Base-by-base conservation (phyloP, 1,139 yeast genomes). In the Diutina catenulata region DNA sequence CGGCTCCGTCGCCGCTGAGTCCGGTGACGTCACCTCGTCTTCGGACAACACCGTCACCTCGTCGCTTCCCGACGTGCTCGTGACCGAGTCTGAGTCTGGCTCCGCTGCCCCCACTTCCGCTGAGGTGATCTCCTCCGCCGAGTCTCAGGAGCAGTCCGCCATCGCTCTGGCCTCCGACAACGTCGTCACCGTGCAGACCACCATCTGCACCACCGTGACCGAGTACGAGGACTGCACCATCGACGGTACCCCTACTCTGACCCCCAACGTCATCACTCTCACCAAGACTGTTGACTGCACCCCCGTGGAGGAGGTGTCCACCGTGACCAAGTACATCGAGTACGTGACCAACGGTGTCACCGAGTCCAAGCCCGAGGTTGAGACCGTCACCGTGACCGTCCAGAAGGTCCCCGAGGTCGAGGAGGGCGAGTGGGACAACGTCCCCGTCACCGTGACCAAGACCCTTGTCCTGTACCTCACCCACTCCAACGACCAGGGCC, bases 251-350 rank as follows among this genome's bases (percentile, higher is more conserved):
- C n/a, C 18, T n/a, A 31, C 35, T 6, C 21, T 21, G 16, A 31
- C 35, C 16, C 35, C 35, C n/a, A 25, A 21, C 13, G 26, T 31
- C 19, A n/a, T 19, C 35, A 31, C 35, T 11, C 21, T 31, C 18
- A 31, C 35, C 35, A 31, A 31, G 35, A 31, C 35, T n/a, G 26
- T 31, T 9, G 35, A 31, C 18, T 21, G 23, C n/a, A 19, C 20
- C 9, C n/a, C 14, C 5, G 35, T 21, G 16, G 11, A 24, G 3
- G 15, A 13, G 13, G 35, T 31, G 14, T 13, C 9, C 8, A 16
- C 14, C 15, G 15, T 1, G 8, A 25, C 28, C 28, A 25, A 14
- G 16, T 25, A n/a, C 28, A 5, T n/a, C 15, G 18, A 31, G 21
- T 21, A 24, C 19, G n/a, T 26, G n/a, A 21, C 23, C 18, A 31